Evolutionary conservation across 441 rosid genomes (phyloP).

Genomic region (Populus hybrid): DNA sequence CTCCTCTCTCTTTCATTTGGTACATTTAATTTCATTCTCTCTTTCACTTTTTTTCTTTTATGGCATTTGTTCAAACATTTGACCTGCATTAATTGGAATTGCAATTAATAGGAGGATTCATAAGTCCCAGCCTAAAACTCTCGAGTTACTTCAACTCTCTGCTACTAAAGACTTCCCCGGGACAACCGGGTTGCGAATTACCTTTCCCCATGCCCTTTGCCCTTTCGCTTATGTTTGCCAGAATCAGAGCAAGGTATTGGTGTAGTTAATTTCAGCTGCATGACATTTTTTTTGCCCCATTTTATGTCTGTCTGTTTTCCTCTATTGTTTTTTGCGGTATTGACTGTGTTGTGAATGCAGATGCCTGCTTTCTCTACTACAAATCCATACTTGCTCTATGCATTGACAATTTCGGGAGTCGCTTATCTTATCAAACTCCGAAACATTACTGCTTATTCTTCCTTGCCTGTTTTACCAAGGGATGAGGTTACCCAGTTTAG

Average conservation of each 20-base stretch:
- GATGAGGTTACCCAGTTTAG: conserved; percentile 49
- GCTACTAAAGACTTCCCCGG: conserved; percentile 44
- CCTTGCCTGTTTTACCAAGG: conserved; percentile 42
- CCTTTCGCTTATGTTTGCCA: conserved; percentile 65
- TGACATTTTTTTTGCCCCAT: neutral
- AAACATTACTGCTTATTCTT: conserved; percentile 39
- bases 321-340: neutral
- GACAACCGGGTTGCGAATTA: conserved; percentile 55
- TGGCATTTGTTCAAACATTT: neutral
- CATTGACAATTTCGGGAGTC: conserved; percentile 62
- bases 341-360: conserved; percentile 35
- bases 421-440: conserved; percentile 57
- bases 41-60: neutral
- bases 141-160: conserved; percentile 75
- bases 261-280: neutral
- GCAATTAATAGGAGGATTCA: conserved; percentile 50
- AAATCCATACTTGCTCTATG: conserved; percentile 48
- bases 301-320: neutral
- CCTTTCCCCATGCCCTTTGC: conserved; percentile 55
- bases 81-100: neutral
- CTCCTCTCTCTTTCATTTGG: conserved; percentile 51
- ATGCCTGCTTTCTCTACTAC: conserved; percentile 24
- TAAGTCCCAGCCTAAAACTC: conserved; percentile 38
- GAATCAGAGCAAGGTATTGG: conserved; percentile 29
- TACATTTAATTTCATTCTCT: conserved; percentile 8